phyloP scores from a whole-genome alignment of 345 rosid species.

The Garcia nutans region DNA sequence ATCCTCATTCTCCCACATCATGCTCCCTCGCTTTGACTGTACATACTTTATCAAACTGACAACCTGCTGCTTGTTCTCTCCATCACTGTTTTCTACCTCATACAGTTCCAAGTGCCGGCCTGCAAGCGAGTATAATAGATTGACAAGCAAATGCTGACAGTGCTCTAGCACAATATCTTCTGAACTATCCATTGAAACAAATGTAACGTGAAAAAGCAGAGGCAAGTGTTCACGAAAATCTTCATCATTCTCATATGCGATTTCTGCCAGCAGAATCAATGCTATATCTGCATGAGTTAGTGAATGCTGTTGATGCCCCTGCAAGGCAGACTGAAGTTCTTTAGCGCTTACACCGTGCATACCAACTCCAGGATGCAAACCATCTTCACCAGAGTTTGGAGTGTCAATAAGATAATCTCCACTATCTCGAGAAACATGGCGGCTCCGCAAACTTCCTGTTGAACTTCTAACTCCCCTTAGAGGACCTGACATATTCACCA shows the following conservation, averaged over 20 bases:
- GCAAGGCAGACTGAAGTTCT: slow-evolving; percentile 97
- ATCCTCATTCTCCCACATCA: slow-evolving; percentile 99
- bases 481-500: slow-evolving; percentile 96
- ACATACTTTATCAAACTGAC: slow-evolving; percentile 94
- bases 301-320: slow-evolving; percentile 97
- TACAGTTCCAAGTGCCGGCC: slow-evolving; percentile 97
- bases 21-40: slow-evolving; percentile 97
- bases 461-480: slow-evolving; percentile 91
- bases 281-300: slow-evolving; percentile 99
- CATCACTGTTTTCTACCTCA: slow-evolving; percentile 92
- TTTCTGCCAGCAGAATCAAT: slow-evolving; percentile 90
- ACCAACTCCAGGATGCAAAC: slow-evolving; percentile 68
- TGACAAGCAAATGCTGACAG: slow-evolving; percentile 98
- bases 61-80: slow-evolving; percentile 97
- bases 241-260: slow-evolving; percentile 97
- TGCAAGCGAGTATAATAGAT: slow-evolving; percentile 90
- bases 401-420: slow-evolving; percentile 95
- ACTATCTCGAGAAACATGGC: slow-evolving; percentile 95
- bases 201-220: slow-evolving; percentile 93
- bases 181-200: slow-evolving; percentile 99
- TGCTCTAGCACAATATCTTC: slow-evolving; percentile 98
- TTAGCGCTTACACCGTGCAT: slow-evolving; percentile 82
- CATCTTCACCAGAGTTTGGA: slow-evolving; percentile 91
- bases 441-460: slow-evolving; percentile 91
- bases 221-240: slow-evolving; percentile 99